phyloP scores from a whole-genome alignment of 1,139 yeast genomes.

The Taiozyma sp. region DNA sequence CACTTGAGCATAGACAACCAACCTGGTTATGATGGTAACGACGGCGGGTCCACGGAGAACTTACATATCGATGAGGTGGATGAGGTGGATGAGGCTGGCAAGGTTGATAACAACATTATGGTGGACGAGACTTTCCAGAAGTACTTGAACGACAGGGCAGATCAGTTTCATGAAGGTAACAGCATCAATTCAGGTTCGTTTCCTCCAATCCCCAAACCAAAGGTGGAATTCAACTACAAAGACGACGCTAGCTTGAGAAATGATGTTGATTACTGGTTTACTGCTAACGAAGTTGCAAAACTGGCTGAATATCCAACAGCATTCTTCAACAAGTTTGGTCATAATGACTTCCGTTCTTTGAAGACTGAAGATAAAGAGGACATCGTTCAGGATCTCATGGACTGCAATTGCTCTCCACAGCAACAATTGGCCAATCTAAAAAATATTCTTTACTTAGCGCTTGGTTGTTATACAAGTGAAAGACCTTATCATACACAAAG shows the following conservation, averaged over 20 bases:
- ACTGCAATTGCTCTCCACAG: neutral
- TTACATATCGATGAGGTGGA: slow-evolving; percentile 8
- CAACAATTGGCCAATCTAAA: slow-evolving; percentile 6
- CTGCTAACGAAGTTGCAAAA: slow-evolving; percentile 41
- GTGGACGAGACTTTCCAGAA: slow-evolving; percentile 32
- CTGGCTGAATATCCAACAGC: slow-evolving; percentile 10
- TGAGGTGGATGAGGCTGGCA: slow-evolving; percentile 20
- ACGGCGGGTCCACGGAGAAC: neutral
- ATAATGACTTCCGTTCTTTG: slow-evolving; percentile 12
- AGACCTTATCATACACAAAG: slow-evolving; percentile 34
- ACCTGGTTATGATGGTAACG: neutral
- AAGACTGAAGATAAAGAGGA: slow-evolving; percentile 20
- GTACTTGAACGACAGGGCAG: slow-evolving; percentile 31
- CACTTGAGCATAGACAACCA: neutral
- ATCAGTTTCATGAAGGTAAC: slow-evolving; percentile 22
- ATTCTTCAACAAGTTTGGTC: slow-evolving; percentile 5
- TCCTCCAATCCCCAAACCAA: slow-evolving; percentile 29
- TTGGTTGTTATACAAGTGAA: slow-evolving; percentile 38
- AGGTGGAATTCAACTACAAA: slow-evolving; percentile 41
- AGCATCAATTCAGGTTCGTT: slow-evolving; percentile 15
- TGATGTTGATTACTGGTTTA: slow-evolving; percentile 67
- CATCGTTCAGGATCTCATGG: slow-evolving; percentile 10
- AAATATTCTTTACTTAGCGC: slow-evolving; percentile 32
- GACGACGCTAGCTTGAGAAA: slow-evolving; percentile 38
- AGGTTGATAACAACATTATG: slow-evolving; percentile 30